Conservation (phyloP, 2,329 filamentous ascomycete species). For the Emmonsia crescens region DNA sequence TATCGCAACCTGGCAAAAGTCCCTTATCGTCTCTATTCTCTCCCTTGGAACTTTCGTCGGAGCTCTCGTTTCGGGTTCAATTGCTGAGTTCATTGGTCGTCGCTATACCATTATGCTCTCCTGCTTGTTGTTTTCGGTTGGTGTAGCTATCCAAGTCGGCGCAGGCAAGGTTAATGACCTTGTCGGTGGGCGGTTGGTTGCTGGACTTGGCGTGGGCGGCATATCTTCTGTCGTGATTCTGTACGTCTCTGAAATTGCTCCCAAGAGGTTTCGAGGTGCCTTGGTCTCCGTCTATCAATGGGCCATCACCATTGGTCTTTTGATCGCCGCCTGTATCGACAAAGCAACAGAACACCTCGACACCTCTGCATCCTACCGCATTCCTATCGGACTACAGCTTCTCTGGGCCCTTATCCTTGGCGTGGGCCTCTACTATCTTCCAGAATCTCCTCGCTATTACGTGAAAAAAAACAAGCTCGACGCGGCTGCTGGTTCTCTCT, state of each 20-base stretch:
- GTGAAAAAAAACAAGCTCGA: conserved; percentile 18
- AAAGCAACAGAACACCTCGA: conserved; percentile 51
- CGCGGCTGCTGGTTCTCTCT: conserved; percentile 12
- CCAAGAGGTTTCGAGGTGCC: conserved; percentile 31
- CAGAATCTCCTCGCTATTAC: conserved; percentile 42
- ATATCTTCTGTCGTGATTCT: conserved; percentile 31
- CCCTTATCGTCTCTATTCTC: conserved; percentile 61
- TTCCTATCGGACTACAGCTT: conserved; percentile 55
- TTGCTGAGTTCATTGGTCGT: conserved; percentile 57
- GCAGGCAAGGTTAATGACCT: conserved; percentile 48
- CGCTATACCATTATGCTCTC: conserved; percentile 52
- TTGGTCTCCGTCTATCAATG: conserved; percentile 34
- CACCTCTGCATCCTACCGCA: conserved; percentile 45
- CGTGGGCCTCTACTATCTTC: conserved; percentile 41
- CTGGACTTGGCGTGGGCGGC: conserved; percentile 32
- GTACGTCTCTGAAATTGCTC: conserved; percentile 29
- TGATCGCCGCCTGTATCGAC: conserved; percentile 55
- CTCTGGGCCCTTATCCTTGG: conserved; percentile 49
- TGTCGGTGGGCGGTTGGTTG: conserved; percentile 30
- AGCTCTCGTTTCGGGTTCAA: conserved; percentile 48
- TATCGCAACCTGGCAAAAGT: conserved; percentile 32
- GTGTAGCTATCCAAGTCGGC: conserved; percentile 49
- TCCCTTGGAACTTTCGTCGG: conserved; percentile 71
- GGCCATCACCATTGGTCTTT: conserved; percentile 33
- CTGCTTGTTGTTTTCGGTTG: conserved; percentile 49